phyloP scores from a whole-genome alignment of 2,329 filamentous ascomycete species.

The Cladobotryum protrusum region DNA sequence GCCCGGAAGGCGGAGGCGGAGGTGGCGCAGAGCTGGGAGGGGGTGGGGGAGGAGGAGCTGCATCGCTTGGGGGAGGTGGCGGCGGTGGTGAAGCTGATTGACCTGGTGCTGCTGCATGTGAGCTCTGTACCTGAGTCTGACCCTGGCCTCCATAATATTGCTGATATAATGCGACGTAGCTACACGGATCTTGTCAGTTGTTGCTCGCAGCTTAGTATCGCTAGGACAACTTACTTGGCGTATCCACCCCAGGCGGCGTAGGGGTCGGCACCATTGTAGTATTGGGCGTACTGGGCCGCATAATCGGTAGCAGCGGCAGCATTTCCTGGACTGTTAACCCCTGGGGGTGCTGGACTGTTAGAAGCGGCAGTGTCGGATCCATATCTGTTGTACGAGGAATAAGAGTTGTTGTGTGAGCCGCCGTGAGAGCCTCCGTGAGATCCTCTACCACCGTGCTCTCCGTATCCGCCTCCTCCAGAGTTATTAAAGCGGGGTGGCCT shows the following conservation, averaged over 20 bases:
- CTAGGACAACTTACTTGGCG: slow-evolving; percentile 50
- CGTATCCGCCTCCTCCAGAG: slow-evolving; percentile 33
- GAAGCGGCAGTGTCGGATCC: slow-evolving; percentile 24
- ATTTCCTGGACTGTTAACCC: slow-evolving; percentile 22
- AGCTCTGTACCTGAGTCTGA: slow-evolving; percentile 39
- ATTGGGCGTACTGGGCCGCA: slow-evolving; percentile 75
- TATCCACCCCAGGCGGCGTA: slow-evolving; percentile 92
- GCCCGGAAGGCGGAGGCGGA: slow-evolving; percentile 43
- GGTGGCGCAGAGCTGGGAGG: slow-evolving; percentile 51
- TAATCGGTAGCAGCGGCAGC: slow-evolving; percentile 50
- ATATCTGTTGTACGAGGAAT: slow-evolving; percentile 24
- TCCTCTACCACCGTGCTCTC: slow-evolving; percentile 34
- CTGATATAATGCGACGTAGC: slow-evolving; percentile 66
- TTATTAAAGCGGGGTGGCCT: slow-evolving; percentile 60
- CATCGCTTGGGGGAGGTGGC: slow-evolving; percentile 52
- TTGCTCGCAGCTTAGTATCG: not conserved
- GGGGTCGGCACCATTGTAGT: slow-evolving; percentile 70
- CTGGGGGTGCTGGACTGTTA: slow-evolving; percentile 32
- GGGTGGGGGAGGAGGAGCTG: slow-evolving; percentile 58
- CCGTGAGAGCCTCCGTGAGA: slow-evolving; percentile 25
- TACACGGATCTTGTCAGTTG: slow-evolving; percentile 18
- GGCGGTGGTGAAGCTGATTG: slow-evolving; percentile 46
- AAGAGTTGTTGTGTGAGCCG: slow-evolving; percentile 26
- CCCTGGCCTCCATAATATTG: slow-evolving; percentile 54
- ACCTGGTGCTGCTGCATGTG: slow-evolving; percentile 39